Percentiles rank a stretch among this genome's conserved stretches.
phyloP scores from a whole-genome alignment of 169 alveolate species.

The Cryptosporidium tyzzeri region DNA sequence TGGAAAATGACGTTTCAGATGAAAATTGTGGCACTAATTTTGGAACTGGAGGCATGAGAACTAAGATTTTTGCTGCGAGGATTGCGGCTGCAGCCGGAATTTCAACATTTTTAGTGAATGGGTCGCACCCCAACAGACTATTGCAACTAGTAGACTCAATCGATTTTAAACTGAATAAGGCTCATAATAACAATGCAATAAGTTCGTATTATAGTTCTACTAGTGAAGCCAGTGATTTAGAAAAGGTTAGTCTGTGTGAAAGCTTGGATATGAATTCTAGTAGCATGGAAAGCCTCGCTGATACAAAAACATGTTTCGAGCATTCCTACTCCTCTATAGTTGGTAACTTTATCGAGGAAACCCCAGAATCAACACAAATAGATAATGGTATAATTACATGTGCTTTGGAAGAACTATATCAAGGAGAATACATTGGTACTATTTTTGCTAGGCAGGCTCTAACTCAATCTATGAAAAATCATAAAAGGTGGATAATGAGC shows the following conservation, averaged over 20 bases:
- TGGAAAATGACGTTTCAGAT: slow-evolving; percentile 65
- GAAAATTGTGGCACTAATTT: slow-evolving; percentile 69
- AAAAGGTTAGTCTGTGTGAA: not conserved
- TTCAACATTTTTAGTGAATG: slow-evolving; percentile 76
- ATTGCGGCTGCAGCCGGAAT: slow-evolving; percentile 80
- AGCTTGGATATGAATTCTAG: not conserved
- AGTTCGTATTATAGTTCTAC: slow-evolving; percentile 3
- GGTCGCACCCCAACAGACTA: slow-evolving; percentile 74
- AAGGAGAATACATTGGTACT: slow-evolving; percentile 69
- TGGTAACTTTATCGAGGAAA: slow-evolving; percentile 18
- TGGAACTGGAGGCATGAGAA: slow-evolving; percentile 82
- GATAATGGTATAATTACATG: slow-evolving; percentile 46
- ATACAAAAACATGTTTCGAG: slow-evolving; percentile 1
- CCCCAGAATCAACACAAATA: not conserved
- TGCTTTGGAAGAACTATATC: slow-evolving; percentile 42
- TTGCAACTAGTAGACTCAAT: slow-evolving; percentile 36
- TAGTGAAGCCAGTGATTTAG: not conserved
- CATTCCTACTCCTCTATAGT: slow-evolving; percentile 10
- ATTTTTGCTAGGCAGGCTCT: slow-evolving; percentile 36
- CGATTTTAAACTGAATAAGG: slow-evolving; percentile 26
- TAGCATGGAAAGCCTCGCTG: slow-evolving; percentile 6
- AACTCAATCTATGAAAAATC: slow-evolving; percentile 56
- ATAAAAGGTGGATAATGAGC: slow-evolving; percentile 74
- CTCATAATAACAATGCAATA: not conserved
- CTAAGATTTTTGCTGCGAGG: slow-evolving; percentile 79